These are phyloP conservation scores for Neoscytalidium dimidiatum DNA, from an alignment of 2,329 filamentous ascomycete species.

Conservation along the genomic window DNA sequence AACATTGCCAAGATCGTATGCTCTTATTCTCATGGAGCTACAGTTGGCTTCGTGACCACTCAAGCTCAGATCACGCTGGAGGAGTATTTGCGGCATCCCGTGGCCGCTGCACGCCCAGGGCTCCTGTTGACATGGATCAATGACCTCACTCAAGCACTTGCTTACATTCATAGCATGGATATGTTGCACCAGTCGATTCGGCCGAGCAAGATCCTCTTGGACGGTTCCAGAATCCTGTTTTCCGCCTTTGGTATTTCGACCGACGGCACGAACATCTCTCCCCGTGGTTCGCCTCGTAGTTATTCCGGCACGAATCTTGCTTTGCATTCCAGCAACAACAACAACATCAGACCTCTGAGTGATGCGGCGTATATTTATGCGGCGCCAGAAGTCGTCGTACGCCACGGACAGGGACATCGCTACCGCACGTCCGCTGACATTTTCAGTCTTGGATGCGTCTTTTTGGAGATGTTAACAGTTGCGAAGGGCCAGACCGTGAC, in stretches of 20 bases:
- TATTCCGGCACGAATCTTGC: constrained; percentile 33
- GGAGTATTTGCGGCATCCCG: constrained; percentile 36
- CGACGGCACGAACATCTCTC: constrained; percentile 1
- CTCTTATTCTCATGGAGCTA: constrained; percentile 40
- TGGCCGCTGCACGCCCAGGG: constrained; percentile 35
- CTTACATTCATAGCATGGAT: constrained; percentile 37
- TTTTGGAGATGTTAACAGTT: constrained; percentile 41
- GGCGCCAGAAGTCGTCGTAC: constrained; percentile 39
- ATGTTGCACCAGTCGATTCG: constrained; percentile 41
- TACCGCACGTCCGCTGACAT: constrained; percentile 35
- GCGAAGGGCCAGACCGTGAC: constrained; percentile 38
- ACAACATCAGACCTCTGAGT: constrained; percentile 28
- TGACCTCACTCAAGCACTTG: constrained; percentile 40
- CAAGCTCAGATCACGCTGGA: constrained; percentile 40
- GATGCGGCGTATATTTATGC: constrained; percentile 41
- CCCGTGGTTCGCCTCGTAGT: constrained; percentile 22
- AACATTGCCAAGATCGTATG: constrained; percentile 40
- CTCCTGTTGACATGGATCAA: constrained; percentile 43
- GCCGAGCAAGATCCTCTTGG: constrained; percentile 42
- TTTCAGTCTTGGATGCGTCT: constrained; percentile 43
- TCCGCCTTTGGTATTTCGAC: constrained; percentile 38
- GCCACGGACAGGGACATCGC: constrained; percentile 30
- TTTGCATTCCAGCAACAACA: constrained; percentile 11
- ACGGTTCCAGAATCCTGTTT: constrained; percentile 36
- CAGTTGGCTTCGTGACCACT: constrained; percentile 37